These are phyloP conservation scores for Schizopora paradoxa DNA, from an alignment of 1,284 basidiomycete genomes.

Conservation along the genomic window DNA sequence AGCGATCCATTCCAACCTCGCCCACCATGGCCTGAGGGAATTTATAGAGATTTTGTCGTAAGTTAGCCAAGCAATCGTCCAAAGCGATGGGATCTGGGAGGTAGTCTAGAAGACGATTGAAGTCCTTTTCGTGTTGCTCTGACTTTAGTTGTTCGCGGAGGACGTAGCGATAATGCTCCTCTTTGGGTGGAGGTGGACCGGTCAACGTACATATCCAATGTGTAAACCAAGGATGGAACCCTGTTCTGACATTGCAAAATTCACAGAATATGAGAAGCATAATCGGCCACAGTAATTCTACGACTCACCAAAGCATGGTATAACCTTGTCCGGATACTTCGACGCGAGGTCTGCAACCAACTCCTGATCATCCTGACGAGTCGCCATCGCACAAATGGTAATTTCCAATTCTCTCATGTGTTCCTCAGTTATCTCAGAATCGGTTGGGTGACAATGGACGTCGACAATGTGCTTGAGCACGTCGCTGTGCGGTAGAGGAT, in stretches of 20 bases:
- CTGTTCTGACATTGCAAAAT: conserved; percentile 32
- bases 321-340: conserved; percentile 55
- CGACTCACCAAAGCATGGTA: conserved; percentile 70
- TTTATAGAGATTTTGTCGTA: conserved; percentile 49
- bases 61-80: conserved; percentile 41
- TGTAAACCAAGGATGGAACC: conserved; percentile 82
- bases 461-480: conserved; percentile 65
- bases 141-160: conserved; percentile 35
- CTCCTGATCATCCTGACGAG: conserved; percentile 53
- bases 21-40: conserved; percentile 73
- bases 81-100: conserved; percentile 64
- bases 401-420: conserved; percentile 49
- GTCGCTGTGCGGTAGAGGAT: conserved; percentile 27
- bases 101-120: conserved; percentile 45
- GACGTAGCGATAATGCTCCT: conserved; percentile 60
- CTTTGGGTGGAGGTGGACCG: conserved; percentile 37
- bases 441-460: conserved; percentile 79
- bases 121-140: conserved; percentile 29
- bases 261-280: conserved; percentile 12
- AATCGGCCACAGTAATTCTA: conserved; percentile 4
- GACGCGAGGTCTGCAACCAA: conserved; percentile 57
- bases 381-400: conserved; percentile 73
- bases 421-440: conserved; percentile 43
- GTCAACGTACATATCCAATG: conserved; percentile 54
- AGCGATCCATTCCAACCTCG: conserved; percentile 78